phyloP scores from a whole-genome alignment of 2,329 filamentous ascomycete species.

The Chrysoporthe deuterocubensis region DNA sequence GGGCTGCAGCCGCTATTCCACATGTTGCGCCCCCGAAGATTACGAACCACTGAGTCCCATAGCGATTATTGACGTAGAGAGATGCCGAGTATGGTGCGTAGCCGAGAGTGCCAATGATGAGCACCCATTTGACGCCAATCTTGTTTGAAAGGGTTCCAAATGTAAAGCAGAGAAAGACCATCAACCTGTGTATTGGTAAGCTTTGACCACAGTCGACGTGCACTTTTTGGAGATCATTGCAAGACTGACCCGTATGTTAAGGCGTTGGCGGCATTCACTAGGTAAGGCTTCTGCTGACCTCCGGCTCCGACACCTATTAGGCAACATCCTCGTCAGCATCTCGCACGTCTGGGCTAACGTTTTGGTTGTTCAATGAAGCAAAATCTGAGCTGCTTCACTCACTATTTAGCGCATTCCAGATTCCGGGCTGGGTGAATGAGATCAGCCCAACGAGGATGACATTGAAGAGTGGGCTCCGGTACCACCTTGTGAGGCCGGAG shows the following conservation, averaged over 20 bases:
- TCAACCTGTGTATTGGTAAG: slow-evolving; percentile 40
- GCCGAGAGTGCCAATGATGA: slow-evolving; percentile 48
- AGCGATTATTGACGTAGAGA: slow-evolving; percentile 49
- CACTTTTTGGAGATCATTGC: slow-evolving; percentile 15
- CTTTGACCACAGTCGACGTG: background rate
- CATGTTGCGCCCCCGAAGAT: slow-evolving; percentile 47
- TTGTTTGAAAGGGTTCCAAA: slow-evolving; percentile 46
- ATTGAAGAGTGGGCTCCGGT: slow-evolving; percentile 51
- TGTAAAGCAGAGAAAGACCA: slow-evolving; percentile 48
- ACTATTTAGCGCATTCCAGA: slow-evolving; percentile 52
- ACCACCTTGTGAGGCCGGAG: slow-evolving; percentile 41
- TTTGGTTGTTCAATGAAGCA: background rate
- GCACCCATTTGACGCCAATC: slow-evolving; percentile 45
- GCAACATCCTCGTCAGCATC: background rate
- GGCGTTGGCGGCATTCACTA: slow-evolving; percentile 47
- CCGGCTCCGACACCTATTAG: slow-evolving; percentile 38
- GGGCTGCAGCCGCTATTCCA: slow-evolving; percentile 43
- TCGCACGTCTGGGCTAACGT: background rate
- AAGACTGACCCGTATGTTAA: slow-evolving; percentile 42
- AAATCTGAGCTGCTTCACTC: slow-evolving; percentile 19
- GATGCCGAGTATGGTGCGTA: slow-evolving; percentile 49
- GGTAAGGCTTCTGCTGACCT: slow-evolving; percentile 41
- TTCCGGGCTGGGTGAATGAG: slow-evolving; percentile 50
- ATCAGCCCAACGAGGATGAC: slow-evolving; percentile 49
- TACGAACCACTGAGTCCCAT: slow-evolving; percentile 48